phyloP scores from a whole-genome alignment of 1,139 yeast species.

The Taphrina flavorubra region DNA sequence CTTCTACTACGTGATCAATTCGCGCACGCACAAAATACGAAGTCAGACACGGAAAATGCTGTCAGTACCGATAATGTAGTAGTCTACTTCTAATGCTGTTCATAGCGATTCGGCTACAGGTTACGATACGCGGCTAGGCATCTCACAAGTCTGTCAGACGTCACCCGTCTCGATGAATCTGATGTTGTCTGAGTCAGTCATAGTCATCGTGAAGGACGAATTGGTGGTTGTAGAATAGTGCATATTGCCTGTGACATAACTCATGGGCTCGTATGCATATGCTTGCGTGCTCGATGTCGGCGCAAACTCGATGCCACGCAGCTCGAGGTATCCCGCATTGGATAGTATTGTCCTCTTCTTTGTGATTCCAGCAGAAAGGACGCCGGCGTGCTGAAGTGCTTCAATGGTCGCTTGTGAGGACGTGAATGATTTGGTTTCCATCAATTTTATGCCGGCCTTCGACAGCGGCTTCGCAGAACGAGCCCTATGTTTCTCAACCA shows the following conservation, averaged over 20 bases:
- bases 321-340: conserved; percentile 9
- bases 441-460: background rate
- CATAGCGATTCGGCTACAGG: too few relatives aligned
- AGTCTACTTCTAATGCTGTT: too few relatives aligned
- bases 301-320: conserved; percentile 19
- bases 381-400: conserved; percentile 25
- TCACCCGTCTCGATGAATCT: conserved; percentile 9
- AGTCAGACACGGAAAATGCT: too few relatives aligned
- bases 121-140: too few relatives aligned
- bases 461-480: conserved; percentile 4
- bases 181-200: background rate
- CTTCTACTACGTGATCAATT: background rate
- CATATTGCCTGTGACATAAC: conserved; percentile 4
- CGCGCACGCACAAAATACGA: too few relatives aligned
- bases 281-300: background rate
- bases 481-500: background rate
- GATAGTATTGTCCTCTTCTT: background rate
- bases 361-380: conserved; percentile 1
- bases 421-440: background rate
- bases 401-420: conserved; percentile 16
- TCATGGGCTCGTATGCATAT: conserved; percentile 1
- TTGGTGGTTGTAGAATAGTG: background rate
- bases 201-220: background rate
- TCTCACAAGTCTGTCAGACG: background rate
- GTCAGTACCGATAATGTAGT: too few relatives aligned